A percentile compares a stretch with the other conserved stretches of the same genome.
Evolutionary conservation across 2,329 filamentous ascomycete genomes (phyloP).

Genomic region (Stachybotrys elegans): DNA sequence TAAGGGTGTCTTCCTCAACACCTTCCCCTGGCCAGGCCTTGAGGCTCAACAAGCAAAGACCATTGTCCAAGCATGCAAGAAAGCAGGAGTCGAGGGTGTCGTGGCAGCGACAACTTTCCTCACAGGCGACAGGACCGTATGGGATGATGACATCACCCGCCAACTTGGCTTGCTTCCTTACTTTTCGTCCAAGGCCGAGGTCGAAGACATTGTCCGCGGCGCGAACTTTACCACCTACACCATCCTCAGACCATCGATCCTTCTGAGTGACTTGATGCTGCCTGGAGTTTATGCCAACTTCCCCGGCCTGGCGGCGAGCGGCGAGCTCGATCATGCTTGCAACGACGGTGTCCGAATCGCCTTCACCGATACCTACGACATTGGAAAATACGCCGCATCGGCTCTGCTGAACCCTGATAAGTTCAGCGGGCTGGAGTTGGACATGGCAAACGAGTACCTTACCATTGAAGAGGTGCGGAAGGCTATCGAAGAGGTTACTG

Average conservation of each 20-base stretch:
- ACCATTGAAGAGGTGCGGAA: constrained; percentile 23
- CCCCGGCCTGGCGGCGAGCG: constrained; percentile 18
- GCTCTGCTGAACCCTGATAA: constrained; percentile 23
- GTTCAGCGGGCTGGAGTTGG: constrained; percentile 24
- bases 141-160: constrained; percentile 14
- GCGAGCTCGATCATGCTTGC: constrained; percentile 20
- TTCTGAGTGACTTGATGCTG: constrained; percentile 21
- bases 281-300: constrained; percentile 19
- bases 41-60: constrained; percentile 24
- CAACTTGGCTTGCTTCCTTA: constrained; percentile 18
- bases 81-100: constrained; percentile 23
- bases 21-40: constrained; percentile 18
- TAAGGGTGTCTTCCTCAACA: constrained; percentile 23
- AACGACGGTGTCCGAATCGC: constrained; percentile 15
- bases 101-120: constrained; percentile 19
- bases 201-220: constrained; percentile 26
- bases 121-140: constrained; percentile 12
- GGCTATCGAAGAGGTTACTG: constrained; percentile 22
- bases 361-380: constrained; percentile 22
- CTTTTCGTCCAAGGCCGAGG: constrained; percentile 29
- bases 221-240: constrained; percentile 25
- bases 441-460: constrained; percentile 20
- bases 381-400: constrained; percentile 26
- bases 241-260: constrained; percentile 24
- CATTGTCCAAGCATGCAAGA: constrained; percentile 22